Evolutionary conservation across 352 stramenopile genomes (phyloP).

Genomic region (Discostella stelligera): DNA sequence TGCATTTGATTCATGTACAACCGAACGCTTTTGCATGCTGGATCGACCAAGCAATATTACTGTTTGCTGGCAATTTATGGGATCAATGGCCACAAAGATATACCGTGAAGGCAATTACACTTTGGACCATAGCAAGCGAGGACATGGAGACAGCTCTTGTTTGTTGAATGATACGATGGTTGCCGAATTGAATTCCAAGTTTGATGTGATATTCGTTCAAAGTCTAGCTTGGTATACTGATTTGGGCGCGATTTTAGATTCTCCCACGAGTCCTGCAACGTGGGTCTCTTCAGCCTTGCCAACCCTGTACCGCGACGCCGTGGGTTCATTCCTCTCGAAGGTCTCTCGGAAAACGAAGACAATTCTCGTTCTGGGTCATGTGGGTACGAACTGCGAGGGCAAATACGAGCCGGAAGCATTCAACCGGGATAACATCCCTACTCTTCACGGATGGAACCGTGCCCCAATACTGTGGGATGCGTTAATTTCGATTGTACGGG

Average conservation of each 20-base stretch:
- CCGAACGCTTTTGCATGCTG: constrained; percentile 6
- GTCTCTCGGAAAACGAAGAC: constrained; percentile 22
- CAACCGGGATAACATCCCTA: constrained; percentile 3
- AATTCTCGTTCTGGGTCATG: constrained; percentile 26
- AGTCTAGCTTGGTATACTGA: constrained; percentile 8
- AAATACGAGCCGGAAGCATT: constrained; percentile 23
- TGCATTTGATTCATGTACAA: background rate
- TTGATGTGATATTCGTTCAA: constrained; percentile 35
- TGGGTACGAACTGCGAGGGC: constrained; percentile 15
- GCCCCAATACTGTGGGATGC: constrained; percentile 29
- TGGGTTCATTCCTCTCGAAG: constrained; percentile 20
- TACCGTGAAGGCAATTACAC: constrained; percentile 31
- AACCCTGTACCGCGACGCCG: constrained; percentile 20
- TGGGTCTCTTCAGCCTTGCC: constrained; percentile 20
- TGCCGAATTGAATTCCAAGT: constrained; percentile 5
- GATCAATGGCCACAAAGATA: constrained; percentile 21
- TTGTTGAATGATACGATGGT: constrained; percentile 18
- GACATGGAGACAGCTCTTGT: constrained; percentile 22
- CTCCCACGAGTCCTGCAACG: constrained; percentile 13
- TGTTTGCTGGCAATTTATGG: constrained; percentile 28
- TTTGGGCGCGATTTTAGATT: constrained; percentile 12
- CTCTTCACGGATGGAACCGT: constrained; percentile 15
- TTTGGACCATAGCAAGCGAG: constrained; percentile 11
- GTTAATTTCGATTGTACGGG: constrained; percentile 3
- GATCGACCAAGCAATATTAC: constrained; percentile 17